A percentile compares a stretch with the other conserved stretches of the same genome.
phyloP scores from a whole-genome alignment of 2,329 filamentous ascomycete genomes.

The Blastomyces gilchristii region DNA sequence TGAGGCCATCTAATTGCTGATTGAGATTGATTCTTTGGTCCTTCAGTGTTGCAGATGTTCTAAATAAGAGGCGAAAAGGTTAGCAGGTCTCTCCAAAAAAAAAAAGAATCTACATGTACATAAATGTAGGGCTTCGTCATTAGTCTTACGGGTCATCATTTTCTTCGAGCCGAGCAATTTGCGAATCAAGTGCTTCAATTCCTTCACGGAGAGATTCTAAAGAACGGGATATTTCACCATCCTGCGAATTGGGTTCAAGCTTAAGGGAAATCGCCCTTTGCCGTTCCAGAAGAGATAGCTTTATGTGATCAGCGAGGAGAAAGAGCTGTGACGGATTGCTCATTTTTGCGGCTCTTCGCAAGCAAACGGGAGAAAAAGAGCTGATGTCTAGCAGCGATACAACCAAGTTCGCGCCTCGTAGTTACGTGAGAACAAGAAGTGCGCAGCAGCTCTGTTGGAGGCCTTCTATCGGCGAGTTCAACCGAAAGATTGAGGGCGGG shows the following conservation, averaged over 20 bases:
- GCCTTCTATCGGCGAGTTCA: background rate
- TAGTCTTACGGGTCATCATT: conserved; percentile 48
- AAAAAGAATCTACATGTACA: background rate
- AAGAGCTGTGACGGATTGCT: conserved; percentile 63
- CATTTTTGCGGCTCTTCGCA: conserved; percentile 26
- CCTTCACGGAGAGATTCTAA: conserved; percentile 78
- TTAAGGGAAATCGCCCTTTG: conserved; percentile 74
- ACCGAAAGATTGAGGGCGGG: background rate
- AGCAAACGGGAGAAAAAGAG: background rate
- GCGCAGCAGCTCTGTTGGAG: background rate
- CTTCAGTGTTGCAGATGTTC: conserved; percentile 41
- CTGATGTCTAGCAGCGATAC: background rate
- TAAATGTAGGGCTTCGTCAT: background rate
- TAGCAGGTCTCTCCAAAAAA: background rate
- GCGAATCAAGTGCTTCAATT: conserved; percentile 57
- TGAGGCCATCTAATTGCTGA: conserved; percentile 65
- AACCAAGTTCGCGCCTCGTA: background rate
- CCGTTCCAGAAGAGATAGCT: conserved; percentile 85
- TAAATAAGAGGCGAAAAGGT: background rate
- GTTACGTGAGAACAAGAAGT: background rate
- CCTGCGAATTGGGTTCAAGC: conserved; percentile 67
- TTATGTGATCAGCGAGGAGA: conserved; percentile 91
- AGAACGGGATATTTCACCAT: conserved; percentile 79
- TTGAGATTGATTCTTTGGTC: conserved; percentile 60
- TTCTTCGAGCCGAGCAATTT: conserved; percentile 54